Base-by-base conservation (phyloP, 768 basidiomycete genomes). In the Hypholoma sublateritium region DNA sequence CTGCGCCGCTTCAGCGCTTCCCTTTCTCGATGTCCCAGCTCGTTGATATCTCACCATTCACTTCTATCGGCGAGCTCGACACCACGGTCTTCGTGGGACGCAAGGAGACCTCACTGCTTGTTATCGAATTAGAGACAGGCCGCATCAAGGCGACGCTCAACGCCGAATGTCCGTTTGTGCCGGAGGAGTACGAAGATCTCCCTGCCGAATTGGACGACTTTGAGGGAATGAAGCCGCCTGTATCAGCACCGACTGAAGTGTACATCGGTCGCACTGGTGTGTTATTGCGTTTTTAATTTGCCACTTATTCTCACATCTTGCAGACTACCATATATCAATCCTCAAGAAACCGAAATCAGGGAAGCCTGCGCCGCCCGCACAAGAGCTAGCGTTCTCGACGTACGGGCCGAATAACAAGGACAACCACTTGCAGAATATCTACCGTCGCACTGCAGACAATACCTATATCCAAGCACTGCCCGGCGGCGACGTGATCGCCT, bases 371-470 rank as follows among this genome's bases (percentile, higher is more conserved):
- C 67, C 80, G 5, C 82, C 80, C 19, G 75, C 84, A 12, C 96
- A 98, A 64, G 91, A 91, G 52, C 81, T 98, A 14, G 86, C 87
- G 0, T 97, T 95, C 71, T 96, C 95, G 0, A 84, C 88, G 0
- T 98, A 98, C 70, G 93, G 94, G 0, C 94, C 96, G 5, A 95
- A 95, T 69, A 93, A 89, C 66, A 86, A 89, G 70, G 92, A 95
- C 68, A 84, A 81, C 60, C 73, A 81, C 7, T 65, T 87, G 12
- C 95, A 96, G 66, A 73, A 83, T 4, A 69, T 82, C 9, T 98
- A 96, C 75, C 80, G 79, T 6, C 85, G 80, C 36, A 89, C 91
- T 1, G 84, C 86, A 37, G 94, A 97, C 69, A 81, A 88, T 58
- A 73, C 78, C 24, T 96, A 96, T 70, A 81, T 94, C 43, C 92